phyloP scores from a whole-genome alignment of 2,329 filamentous ascomycete species.

The Lachnellula hyalina region DNA sequence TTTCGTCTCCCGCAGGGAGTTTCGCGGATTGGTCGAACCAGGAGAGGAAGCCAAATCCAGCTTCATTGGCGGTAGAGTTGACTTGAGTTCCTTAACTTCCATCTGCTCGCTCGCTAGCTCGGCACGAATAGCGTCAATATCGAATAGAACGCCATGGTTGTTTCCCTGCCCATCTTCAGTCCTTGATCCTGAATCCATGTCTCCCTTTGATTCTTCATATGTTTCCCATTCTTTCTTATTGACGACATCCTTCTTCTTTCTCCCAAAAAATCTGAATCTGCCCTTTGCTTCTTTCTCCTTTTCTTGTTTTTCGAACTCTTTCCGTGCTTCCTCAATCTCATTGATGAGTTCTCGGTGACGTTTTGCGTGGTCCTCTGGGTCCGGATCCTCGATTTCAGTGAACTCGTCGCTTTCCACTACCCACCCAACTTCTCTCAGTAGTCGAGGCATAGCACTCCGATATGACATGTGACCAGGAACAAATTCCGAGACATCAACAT shows the following conservation, averaged over 20 bases:
- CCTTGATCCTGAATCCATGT: slow-evolving; percentile 21
- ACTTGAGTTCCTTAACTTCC: slow-evolving; percentile 74
- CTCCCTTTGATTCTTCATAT: slow-evolving; percentile 69
- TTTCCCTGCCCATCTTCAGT: slow-evolving; percentile 29
- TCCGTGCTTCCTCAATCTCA: slow-evolving; percentile 92
- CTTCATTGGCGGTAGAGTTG: slow-evolving; percentile 86
- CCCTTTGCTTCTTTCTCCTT: slow-evolving; percentile 55
- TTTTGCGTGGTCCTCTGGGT: slow-evolving; percentile 85
- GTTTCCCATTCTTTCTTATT: slow-evolving; percentile 92
- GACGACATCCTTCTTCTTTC: slow-evolving; percentile 64
- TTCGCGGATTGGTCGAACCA: slow-evolving; percentile 13
- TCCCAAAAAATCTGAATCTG: slow-evolving; percentile 71
- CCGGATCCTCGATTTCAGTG: slow-evolving; percentile 91
- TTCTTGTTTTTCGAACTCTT: slow-evolving; percentile 75
- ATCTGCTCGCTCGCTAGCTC: slow-evolving; percentile 59
- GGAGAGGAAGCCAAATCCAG: slow-evolving; percentile 46
- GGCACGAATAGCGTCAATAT: slow-evolving; percentile 87
- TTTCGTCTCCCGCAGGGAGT: slow-evolving; percentile 40
- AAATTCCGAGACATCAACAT: slow-evolving; percentile 77
- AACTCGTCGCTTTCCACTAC: slow-evolving; percentile 90
- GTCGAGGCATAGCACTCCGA: slow-evolving; percentile 80
- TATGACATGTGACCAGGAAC: slow-evolving; percentile 97
- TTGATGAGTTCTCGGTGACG: slow-evolving; percentile 90
- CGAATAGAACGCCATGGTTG: slow-evolving; percentile 65
- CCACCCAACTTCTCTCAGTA: slow-evolving; percentile 87